phyloP scores from a whole-genome alignment of 2,329 filamentous ascomycete genomes.

The Penicillium sp. region DNA sequence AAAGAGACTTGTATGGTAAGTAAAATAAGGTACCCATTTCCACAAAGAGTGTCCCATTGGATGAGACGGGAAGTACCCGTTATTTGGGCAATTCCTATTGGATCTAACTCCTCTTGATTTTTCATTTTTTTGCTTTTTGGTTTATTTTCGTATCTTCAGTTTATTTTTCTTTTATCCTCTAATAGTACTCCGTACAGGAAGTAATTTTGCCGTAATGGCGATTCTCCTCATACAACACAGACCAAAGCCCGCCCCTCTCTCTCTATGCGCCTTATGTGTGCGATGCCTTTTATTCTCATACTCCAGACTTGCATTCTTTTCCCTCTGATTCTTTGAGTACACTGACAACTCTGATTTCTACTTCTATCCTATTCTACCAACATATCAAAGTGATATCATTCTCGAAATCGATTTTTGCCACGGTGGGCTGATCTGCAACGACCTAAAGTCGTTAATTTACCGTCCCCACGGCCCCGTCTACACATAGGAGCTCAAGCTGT shows the following conservation, averaged over 20 bases:
- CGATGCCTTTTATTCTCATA: background rate
- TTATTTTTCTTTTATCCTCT: background rate
- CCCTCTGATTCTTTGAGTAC: background rate
- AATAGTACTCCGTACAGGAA: no score
- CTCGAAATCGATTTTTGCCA: conserved; percentile 3
- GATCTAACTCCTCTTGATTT: background rate
- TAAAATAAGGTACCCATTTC: conserved; percentile 12
- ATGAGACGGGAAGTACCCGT: conserved; percentile 9
- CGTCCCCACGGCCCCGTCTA: conserved; percentile 23
- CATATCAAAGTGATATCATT: background rate
- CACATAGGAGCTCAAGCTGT: conserved; percentile 31
- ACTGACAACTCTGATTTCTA: background rate
- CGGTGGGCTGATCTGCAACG: conserved; percentile 27
- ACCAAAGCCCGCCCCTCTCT: background rate
- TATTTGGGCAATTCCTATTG: background rate
- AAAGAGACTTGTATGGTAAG: conserved; percentile 4
- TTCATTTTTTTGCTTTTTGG: background rate
- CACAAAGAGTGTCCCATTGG: conserved; percentile 6
- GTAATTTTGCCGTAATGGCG: background rate
- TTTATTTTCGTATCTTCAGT: conserved; percentile 1
- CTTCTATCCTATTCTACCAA: background rate
- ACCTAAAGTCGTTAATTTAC: conserved; percentile 28
- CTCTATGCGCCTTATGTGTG: background rate
- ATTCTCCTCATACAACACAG: background rate
- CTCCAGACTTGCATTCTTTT: background rate